Conservation (phyloP, 352 stramenopile species). For the Discostella stelligera region DNA sequence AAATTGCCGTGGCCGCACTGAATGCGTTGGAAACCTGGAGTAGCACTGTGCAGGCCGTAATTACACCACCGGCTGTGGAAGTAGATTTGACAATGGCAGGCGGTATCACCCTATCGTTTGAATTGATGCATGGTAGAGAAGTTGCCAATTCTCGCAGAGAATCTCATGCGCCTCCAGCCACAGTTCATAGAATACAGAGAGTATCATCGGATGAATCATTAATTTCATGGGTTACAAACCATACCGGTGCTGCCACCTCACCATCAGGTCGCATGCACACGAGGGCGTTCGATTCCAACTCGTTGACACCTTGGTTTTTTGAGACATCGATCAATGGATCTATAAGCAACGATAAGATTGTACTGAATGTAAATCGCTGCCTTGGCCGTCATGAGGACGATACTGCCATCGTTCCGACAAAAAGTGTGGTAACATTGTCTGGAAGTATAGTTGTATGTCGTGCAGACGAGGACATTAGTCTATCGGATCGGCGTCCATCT, state of each 20-base stretch:
- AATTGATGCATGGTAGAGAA: constrained; percentile 78
- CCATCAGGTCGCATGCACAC: constrained; percentile 15
- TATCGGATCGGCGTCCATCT: constrained; percentile 20
- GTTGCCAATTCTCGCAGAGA: constrained; percentile 27
- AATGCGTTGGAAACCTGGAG: constrained; percentile 68
- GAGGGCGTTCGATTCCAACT: constrained; percentile 74
- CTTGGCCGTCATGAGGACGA: constrained; percentile 59
- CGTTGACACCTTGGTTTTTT: constrained; percentile 74
- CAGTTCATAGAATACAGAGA: constrained; percentile 21
- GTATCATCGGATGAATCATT: constrained; percentile 53
- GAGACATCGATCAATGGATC: constrained; percentile 67
- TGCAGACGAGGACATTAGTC: constrained; percentile 13
- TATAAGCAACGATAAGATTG: constrained; percentile 64
- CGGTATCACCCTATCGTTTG: constrained; percentile 71
- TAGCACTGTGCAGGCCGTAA: constrained; percentile 62
- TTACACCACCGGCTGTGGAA: constrained; percentile 71
- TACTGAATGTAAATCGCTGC: constrained; percentile 66
- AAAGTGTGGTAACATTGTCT: constrained; percentile 58
- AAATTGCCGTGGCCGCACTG: constrained; percentile 67
- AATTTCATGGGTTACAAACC: constrained; percentile 69
- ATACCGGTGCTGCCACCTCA: constrained; percentile 4
- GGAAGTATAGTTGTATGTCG: constrained; percentile 71
- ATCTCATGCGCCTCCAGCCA: constrained; percentile 3
- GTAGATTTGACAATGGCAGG: constrained; percentile 79
- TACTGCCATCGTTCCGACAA: constrained; percentile 21